Evolutionary conservation across 257 asterid genomes (phyloP).

Genomic region (Pogostemon cablin): DNA sequence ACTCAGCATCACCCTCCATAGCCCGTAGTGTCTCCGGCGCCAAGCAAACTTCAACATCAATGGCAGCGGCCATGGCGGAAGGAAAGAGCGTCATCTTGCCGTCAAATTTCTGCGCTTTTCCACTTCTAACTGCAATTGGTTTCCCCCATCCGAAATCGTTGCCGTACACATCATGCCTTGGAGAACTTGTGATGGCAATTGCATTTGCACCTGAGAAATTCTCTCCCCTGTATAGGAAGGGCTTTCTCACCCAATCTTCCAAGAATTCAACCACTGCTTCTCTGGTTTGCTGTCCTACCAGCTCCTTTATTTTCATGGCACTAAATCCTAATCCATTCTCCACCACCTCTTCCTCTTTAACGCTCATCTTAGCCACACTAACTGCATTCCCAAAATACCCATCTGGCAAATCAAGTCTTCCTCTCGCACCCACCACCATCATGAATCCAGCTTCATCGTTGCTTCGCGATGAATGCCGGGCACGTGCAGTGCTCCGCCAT

Average conservation of each 20-base stretch:
- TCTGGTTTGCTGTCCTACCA: slow-evolving; percentile 26
- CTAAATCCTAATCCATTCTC: slow-evolving; percentile 37
- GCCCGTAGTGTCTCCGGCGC: slow-evolving; percentile 39
- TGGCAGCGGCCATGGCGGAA: slow-evolving; percentile 40
- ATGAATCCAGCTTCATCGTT: not conserved
- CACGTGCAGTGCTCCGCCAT: slow-evolving; percentile 35
- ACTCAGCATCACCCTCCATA: slow-evolving; percentile 41
- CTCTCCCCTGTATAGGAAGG: not conserved
- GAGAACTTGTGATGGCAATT: slow-evolving; percentile 49
- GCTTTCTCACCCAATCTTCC: slow-evolving; percentile 31
- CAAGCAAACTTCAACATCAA: slow-evolving; percentile 50
- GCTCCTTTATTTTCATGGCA: slow-evolving; percentile 34
- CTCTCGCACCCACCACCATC: slow-evolving; percentile 30
- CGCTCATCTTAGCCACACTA: not conserved
- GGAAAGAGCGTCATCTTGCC: slow-evolving; percentile 50
- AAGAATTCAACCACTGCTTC: slow-evolving; percentile 21
- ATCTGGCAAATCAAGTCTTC: slow-evolving; percentile 40
- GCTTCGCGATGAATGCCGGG: not conserved
- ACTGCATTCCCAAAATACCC: slow-evolving; percentile 49
- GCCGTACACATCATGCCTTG: slow-evolving; percentile 49
- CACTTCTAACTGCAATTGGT: slow-evolving; percentile 52
- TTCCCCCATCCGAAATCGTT: slow-evolving; percentile 62
- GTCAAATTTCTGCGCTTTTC: slow-evolving; percentile 37
- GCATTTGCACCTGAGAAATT: not conserved
- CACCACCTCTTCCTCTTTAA: slow-evolving; percentile 8